phyloP scores from a whole-genome alignment of 2,329 filamentous ascomycete species.

The Gliomastix tumulicola region DNA sequence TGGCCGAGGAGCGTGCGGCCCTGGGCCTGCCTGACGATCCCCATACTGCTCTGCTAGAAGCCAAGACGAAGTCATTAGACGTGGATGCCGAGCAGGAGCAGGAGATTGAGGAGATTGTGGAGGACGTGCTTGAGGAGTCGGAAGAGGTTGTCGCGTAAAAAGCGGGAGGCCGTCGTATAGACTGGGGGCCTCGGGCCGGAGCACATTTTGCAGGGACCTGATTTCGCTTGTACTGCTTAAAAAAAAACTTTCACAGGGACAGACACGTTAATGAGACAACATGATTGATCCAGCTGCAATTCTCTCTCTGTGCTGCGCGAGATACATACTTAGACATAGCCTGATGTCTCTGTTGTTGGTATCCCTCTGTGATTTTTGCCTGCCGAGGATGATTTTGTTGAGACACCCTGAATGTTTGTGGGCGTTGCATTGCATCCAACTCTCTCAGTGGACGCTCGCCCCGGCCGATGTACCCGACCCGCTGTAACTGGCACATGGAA shows the following conservation, averaged over 20 bases:
- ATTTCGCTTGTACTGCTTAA: conserved; percentile 23
- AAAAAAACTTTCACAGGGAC: conserved; percentile 8
- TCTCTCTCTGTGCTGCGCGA: too few species aligned
- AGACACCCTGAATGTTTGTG: too few species aligned
- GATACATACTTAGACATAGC: too few species aligned
- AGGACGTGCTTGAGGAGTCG: conserved; percentile 77
- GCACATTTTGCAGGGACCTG: conserved; percentile 12
- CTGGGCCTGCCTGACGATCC: conserved; percentile 61
- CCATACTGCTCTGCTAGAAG: conserved; percentile 53
- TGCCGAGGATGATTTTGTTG: too few species aligned
- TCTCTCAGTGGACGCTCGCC: too few species aligned
- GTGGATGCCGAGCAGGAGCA: conserved; percentile 58
- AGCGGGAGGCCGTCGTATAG: conserved; percentile 5
- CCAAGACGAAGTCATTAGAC: conserved; percentile 44
- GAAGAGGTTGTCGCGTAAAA: conserved; percentile 62
- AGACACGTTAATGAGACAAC: conserved; percentile 1
- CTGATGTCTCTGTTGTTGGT: too few species aligned
- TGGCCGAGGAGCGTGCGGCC: conserved; percentile 63
- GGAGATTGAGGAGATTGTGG: conserved; percentile 82
- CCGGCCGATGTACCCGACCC: too few species aligned
- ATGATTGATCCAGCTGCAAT: neutral
- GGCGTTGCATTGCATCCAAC: too few species aligned
- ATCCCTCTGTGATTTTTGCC: too few species aligned
- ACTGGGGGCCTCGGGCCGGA: conserved; percentile 17
- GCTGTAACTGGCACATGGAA: too few species aligned